Conservation (phyloP, 208 protist genomes). For the Angomonas desouzai region DNA sequence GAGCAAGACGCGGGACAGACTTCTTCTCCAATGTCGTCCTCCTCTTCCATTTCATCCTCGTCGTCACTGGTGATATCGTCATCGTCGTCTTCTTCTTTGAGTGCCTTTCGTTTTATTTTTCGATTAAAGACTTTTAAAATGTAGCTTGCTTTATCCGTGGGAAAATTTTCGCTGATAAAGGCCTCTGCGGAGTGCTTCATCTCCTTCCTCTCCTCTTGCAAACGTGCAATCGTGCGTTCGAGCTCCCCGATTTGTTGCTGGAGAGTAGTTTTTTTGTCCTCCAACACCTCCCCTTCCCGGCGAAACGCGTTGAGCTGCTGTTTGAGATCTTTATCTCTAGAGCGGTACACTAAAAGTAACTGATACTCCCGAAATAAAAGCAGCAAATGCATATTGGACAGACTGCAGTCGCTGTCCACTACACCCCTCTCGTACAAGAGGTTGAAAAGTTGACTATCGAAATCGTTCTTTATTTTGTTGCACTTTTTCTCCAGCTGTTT, state of each 20-base stretch:
- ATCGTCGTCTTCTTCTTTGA: constrained; percentile 61
- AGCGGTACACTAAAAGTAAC: constrained; percentile 93
- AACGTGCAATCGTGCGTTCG: constrained; percentile 46
- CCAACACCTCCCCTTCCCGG: constrained; percentile 59
- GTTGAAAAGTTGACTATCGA: constrained; percentile 73
- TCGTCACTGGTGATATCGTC: constrained; percentile 77
- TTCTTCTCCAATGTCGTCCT: constrained; percentile 90
- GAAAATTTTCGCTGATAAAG: constrained; percentile 80
- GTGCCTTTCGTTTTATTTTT: constrained; percentile 87
- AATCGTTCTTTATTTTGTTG: constrained; percentile 40
- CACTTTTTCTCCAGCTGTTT: constrained; percentile 44
- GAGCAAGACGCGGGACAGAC: constrained; percentile 88
- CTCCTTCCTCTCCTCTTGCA: constrained; percentile 66
- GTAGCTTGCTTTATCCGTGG: constrained; percentile 62
- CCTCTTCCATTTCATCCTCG: constrained; percentile 83
- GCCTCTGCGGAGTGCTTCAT: constrained; percentile 74
- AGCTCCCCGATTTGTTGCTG: constrained; percentile 38
- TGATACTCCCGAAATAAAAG: constrained; percentile 94
- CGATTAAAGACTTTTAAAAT: constrained; percentile 91
- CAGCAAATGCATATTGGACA: constrained; percentile 88
- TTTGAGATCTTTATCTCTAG: constrained; percentile 76
- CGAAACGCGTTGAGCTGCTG: constrained; percentile 48
- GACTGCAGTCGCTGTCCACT: constrained; percentile 93
- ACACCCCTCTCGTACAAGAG: constrained; percentile 79
- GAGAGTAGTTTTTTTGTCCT: constrained; percentile 55